Conservation (phyloP, 2,329 filamentous ascomycete species). For the Claviceps humidiphila region DNA sequence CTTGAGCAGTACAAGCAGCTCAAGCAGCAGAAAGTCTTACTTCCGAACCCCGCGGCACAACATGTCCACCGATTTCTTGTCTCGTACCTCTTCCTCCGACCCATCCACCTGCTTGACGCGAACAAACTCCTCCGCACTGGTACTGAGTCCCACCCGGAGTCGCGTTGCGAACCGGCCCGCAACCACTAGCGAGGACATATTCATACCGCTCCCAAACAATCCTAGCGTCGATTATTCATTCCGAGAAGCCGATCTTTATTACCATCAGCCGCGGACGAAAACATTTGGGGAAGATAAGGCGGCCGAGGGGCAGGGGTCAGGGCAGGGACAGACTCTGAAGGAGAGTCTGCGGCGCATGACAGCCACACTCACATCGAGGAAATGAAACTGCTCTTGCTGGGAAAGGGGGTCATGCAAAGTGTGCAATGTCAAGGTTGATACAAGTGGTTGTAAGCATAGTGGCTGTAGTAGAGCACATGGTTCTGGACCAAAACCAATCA, state of each 20-base stretch:
- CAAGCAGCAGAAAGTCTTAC: background rate
- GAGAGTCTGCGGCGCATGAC: background rate
- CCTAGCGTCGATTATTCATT: conserved; percentile 22
- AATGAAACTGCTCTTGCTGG: background rate
- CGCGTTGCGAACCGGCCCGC: background rate
- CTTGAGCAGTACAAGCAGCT: background rate
- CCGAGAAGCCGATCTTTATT: conserved; percentile 23
- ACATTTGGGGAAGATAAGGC: background rate
- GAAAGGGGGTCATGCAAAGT: background rate
- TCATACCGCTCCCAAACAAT: conserved; percentile 5
- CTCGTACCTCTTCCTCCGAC: background rate
- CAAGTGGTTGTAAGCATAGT: background rate
- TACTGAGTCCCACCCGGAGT: background rate
- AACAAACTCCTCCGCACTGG: background rate
- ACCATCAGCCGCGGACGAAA: conserved; percentile 7
- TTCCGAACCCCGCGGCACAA: background rate
- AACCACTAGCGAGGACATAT: background rate
- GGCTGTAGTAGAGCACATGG: no score
- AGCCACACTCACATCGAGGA: background rate
- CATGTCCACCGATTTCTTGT: background rate
- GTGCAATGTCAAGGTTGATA: background rate
- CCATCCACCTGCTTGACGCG: background rate
- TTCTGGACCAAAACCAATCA: no score
- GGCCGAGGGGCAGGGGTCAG: background rate
- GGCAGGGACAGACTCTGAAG: background rate